phyloP scores from a whole-genome alignment of 1,284 basidiomycete genomes.

The Exobasidium cylindrosporum region DNA sequence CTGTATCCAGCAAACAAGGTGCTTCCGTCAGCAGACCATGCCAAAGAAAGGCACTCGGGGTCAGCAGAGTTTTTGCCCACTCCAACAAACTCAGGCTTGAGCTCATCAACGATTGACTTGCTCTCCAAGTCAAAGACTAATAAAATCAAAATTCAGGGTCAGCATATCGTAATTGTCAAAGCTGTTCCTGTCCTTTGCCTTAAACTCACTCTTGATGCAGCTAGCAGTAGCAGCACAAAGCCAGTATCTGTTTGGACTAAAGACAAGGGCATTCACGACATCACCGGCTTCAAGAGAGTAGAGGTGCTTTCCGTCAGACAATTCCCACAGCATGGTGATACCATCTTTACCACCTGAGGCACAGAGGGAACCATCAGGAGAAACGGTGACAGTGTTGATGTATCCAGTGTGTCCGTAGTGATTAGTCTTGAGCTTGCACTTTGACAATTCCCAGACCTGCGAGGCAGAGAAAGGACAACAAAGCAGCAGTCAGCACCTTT shows the following conservation, averaged over 20 bases:
- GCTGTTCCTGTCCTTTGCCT: too few species aligned
- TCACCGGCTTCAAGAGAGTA: conserved; percentile 99
- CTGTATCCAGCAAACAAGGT: conserved; percentile 76
- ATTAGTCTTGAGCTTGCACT: conserved; percentile 99
- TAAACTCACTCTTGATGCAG: conserved; percentile 88
- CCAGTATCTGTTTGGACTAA: conserved; percentile 92
- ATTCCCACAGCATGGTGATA: conserved; percentile 99
- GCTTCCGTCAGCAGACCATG: conserved; percentile 98
- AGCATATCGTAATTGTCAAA: not conserved
- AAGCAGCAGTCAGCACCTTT: conserved; percentile 3
- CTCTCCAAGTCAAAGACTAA: conserved; percentile 50
- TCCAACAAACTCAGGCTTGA: conserved; percentile 64
- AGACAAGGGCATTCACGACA: conserved; percentile 97
- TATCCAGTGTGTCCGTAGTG: conserved; percentile 99
- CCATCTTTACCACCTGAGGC: conserved; percentile 96
- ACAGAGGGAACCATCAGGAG: conserved; percentile 97
- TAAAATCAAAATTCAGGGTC: not conserved
- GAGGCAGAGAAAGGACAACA: not conserved
- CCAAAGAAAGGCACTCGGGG: conserved; percentile 94
- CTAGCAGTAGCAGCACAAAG: conserved; percentile 95
- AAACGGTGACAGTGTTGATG: conserved; percentile 98
- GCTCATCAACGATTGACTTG: conserved; percentile 97
- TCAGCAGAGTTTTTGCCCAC: conserved; percentile 74
- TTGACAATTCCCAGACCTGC: conserved; percentile 98
- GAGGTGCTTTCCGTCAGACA: conserved; percentile 99